Conservation (phyloP, 2,329 filamentous ascomycete species). For the Cytospora leucostoma region DNA sequence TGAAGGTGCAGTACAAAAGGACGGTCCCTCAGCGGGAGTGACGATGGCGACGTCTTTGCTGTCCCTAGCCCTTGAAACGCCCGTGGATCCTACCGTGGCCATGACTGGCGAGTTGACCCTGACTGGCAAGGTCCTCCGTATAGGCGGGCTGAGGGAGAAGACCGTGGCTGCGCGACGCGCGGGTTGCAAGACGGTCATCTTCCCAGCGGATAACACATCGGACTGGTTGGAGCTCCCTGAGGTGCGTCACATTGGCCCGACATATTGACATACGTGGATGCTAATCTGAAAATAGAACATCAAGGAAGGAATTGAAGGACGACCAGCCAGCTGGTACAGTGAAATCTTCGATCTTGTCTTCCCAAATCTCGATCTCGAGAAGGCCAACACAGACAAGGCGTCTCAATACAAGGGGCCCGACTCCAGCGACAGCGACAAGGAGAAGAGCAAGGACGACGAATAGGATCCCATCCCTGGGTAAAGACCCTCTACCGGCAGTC, state of each 20-base stretch:
- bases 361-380: slow-evolving; percentile 71
- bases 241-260: slow-evolving; percentile 58
- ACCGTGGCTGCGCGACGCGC: slow-evolving; percentile 92
- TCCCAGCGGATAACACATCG: slow-evolving; percentile 91
- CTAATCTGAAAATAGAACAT: slow-evolving; percentile 70
- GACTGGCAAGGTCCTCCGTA: slow-evolving; percentile 93
- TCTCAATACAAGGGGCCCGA: slow-evolving; percentile 55
- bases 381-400: slow-evolving; percentile 74
- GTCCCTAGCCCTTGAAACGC: slow-evolving; percentile 76
- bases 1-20: slow-evolving; percentile 93
- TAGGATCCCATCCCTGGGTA: slow-evolving; percentile 30
- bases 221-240: slow-evolving; percentile 97
- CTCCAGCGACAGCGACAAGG: slow-evolving; percentile 59
- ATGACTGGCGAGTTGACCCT: slow-evolving; percentile 98
- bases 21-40: slow-evolving; percentile 89
- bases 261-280: slow-evolving; percentile 7
- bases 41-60: slow-evolving; percentile 97
- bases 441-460: slow-evolving; percentile 53
- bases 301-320: slow-evolving; percentile 92
- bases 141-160: slow-evolving; percentile 94
- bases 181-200: slow-evolving; percentile 90
- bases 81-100: slow-evolving; percentile 82
- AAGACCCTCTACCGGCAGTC: slow-evolving; percentile 9
- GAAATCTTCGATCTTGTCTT: slow-evolving; percentile 94
- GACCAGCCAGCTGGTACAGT: slow-evolving; percentile 87